A percentile compares a stretch with the other conserved stretches of the same genome.
These are phyloP conservation scores for Blastomyces parvus DNA, from an alignment of 2,329 filamentous ascomycete genomes.

Conservation along the genomic window DNA sequence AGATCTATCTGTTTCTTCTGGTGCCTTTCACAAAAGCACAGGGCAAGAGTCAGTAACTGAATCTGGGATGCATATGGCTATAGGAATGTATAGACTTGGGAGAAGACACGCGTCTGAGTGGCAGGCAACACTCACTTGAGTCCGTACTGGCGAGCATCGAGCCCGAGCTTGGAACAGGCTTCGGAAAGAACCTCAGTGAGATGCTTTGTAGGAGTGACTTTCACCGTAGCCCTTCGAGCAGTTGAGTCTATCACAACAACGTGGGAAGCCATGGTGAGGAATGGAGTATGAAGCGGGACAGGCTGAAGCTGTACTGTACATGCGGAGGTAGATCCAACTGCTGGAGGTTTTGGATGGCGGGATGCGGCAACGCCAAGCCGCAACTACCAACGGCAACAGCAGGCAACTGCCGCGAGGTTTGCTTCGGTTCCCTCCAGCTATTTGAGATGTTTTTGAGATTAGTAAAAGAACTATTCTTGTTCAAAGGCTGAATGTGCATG, in stretches of 20 bases:
- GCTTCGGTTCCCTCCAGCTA: too few species aligned
- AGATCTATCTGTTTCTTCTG: constrained; percentile 81
- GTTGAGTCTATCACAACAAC: constrained; percentile 79
- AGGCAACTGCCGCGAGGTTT: too few species aligned
- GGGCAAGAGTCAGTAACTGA: not conserved
- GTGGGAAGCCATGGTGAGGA: constrained; percentile 63
- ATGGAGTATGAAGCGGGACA: constrained; percentile 15
- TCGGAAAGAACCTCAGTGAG: constrained; percentile 78
- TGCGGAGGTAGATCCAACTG: not conserved
- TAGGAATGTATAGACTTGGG: not conserved
- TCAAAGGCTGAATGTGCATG: too few species aligned
- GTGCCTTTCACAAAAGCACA: constrained; percentile 43
- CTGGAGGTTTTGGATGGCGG: not conserved
- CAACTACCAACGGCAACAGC: not conserved
- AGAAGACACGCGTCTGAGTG: not conserved
- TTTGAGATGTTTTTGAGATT: too few species aligned
- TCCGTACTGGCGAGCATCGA: constrained; percentile 62
- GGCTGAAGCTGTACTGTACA: not conserved
- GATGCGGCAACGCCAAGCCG: not conserved
- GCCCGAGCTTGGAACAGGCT: constrained; percentile 72
- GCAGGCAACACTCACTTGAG: constrained; percentile 55
- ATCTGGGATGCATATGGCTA: not conserved
- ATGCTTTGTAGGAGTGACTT: constrained; percentile 71
- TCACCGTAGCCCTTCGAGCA: constrained; percentile 67
- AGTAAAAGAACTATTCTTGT: too few species aligned